Base-by-base conservation (phyloP, 2,329 filamentous ascomycete genomes). In the Stachybotrys chartarum region DNA sequence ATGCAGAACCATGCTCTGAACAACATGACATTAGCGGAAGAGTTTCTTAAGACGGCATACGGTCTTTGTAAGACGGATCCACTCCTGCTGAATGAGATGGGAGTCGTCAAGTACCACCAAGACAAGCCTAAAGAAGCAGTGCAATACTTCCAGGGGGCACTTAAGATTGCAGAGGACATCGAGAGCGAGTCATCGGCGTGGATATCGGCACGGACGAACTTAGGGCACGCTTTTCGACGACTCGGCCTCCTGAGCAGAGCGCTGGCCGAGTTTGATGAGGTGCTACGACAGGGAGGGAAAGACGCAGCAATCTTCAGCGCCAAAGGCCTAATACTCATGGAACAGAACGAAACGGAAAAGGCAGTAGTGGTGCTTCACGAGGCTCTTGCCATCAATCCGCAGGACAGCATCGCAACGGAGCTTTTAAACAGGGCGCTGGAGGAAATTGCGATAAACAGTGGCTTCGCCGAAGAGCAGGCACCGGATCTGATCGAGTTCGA, bases 1-100 rank as follows among this genome's bases (percentile, higher is more conserved):
- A 99, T 99, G 94, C 95, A 99, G 70, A 95, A 99, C 71, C 86
- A 97, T 51, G 91, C 93, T 17, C 81, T 99, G 57, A 96, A 96
- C 71, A 97, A 99, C 65, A 90, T 97, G 83, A 86, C 86, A 1
- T 80, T 97, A 16, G 94, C 95, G 0, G 89, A 95, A 60, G 94
- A 99, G 70, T 99, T 97, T 69, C 82, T 97, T 49, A 91, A 90
- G 64, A 91, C 91, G 3, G 92, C 94, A 0, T 95, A 94, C 69
- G 80, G 83, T 0, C 78, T 95, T 12, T 95, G 91, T 75, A 84
- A 86, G 63, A 88, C 85, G 1, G 94, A 99, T 64, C 94, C 94
- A 0, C 75, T 97, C 6, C 83, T 99, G 5, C 79, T 99, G 55
- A 99, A 99, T 68, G 94, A 99, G 73, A 87, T 97, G 74, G 95